Conservation (phyloP, 106 monocot species). For the Acorus gramineus region DNA sequence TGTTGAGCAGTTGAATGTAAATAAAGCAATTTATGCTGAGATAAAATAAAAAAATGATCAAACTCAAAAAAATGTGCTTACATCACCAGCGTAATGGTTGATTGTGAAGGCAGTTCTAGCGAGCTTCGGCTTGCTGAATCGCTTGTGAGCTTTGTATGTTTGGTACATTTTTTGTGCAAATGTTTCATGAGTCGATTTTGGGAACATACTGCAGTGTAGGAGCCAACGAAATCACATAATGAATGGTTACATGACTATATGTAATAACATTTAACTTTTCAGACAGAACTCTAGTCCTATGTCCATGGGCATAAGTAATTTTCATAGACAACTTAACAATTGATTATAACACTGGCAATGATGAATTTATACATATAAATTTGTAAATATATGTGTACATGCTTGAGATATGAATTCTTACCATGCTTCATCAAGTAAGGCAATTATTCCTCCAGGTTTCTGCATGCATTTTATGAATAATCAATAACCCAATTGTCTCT, state of each 20-base stretch:
- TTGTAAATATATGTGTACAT: not conserved
- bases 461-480: conserved; percentile 19
- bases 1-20: conserved; percentile 17
- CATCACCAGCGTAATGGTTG: conserved; percentile 98
- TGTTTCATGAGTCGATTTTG: conserved; percentile 97
- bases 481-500: conserved; percentile 3
- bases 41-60: not conserved
- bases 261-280: no score
- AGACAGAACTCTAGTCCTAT: no score
- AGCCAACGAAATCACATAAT: no score
- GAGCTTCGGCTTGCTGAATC: conserved; percentile 95
- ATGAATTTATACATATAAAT: not conserved
- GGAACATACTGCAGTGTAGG: conserved; percentile 74
- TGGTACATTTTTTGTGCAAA: conserved; percentile 96
- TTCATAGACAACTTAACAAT: no score
- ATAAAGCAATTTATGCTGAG: not conserved
- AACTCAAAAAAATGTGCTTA: conserved; percentile 20
- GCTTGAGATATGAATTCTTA: conserved; percentile 14
- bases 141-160: conserved; percentile 85
- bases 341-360: no score
- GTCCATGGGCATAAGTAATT: no score
- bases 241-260: no score
- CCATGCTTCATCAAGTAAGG: conserved; percentile 97
- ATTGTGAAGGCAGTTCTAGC: conserved; percentile 88
- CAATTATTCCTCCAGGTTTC: conserved; percentile 99